Evolutionary conservation across 1,284 basidiomycete genomes (phyloP), one percentile per base, ranked within the genome.

Genomic region (Marasmius fiardii): DNA sequence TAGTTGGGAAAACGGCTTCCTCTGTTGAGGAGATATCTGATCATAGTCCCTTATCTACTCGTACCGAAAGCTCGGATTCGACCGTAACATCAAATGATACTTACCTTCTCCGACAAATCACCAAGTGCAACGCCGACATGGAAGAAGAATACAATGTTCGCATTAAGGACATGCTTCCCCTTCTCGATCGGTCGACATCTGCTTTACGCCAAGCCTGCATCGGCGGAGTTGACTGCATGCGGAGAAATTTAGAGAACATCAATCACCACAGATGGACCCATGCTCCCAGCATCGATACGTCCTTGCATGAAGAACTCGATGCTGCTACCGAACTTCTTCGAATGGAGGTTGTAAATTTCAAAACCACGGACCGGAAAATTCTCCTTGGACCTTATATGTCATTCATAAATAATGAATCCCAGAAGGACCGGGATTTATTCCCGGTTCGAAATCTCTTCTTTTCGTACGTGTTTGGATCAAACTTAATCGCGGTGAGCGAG

Each of bases 361-460:
- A 75, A 26, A 56, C 62, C 1, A 63, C 60, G 11, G 67, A 72
- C 12, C 77, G 83, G 7, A 66, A 76, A 23, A 62, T 67, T 28
- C 61, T 87, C 0, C 61, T 85, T 2, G 71, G 74, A 43, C 83
- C 82, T 0, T 86, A 79, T 65, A 61, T 68, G 23, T 60, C 64
- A 2, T 50, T 74, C 23, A 51, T 76, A n/a, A 60, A 62, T 10
- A n/a, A 16, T 4, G 34, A 60, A 11, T 48, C 51, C 34, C 41
- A 20, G 28, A 21, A n/a, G 35, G 48, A 48, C 23, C 24, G 33
- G 16, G 37, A 26, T 44, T 49, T n/a, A 34, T 47, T 63, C 18
- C 64, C 77, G 2, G 61, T 80, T 57, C 64, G 77, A 53, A 61
- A 75, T 20, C 68, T 84, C 16, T 76, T 78, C 61, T 58, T 80